Percentiles rank a stretch among this genome's conserved stretches.
phyloP scores from a whole-genome alignment of 306 rosid species.

The Acacia acuminata region DNA sequence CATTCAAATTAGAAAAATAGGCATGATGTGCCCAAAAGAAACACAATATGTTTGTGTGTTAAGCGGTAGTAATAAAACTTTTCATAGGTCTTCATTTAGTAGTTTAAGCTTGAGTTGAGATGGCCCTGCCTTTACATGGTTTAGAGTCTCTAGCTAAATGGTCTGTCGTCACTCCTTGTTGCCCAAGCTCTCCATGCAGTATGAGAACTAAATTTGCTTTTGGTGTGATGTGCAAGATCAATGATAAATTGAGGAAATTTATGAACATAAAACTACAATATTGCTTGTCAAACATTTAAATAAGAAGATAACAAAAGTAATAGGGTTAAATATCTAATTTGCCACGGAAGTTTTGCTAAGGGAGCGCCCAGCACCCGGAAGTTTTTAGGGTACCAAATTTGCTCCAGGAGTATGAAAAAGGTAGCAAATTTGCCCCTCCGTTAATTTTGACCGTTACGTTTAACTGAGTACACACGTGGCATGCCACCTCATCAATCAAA shows the following conservation, averaged over 20 bases:
- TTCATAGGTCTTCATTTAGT: neutral
- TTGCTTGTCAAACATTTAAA: neutral
- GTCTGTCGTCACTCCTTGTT: neutral
- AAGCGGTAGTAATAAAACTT: neutral
- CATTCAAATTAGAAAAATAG: neutral
- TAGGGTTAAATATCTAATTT: too few species aligned
- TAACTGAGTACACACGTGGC: too few species aligned
- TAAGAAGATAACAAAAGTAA: neutral
- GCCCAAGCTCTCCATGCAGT: neutral
- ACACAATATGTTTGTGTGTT: neutral
- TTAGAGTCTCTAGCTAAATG: neutral
- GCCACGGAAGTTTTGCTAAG: too few species aligned
- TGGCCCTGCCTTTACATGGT: neutral
- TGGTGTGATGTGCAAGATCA: neutral
- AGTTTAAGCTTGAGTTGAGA: neutral
- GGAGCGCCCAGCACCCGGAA: too few species aligned
- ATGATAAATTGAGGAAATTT: neutral
- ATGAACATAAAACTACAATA: neutral
- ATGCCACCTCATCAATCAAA: too few species aligned
- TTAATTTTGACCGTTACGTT: too few species aligned
- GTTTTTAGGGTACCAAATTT: too few species aligned
- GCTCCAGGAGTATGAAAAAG: too few species aligned
- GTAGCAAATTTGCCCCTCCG: too few species aligned
- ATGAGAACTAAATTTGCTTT: neutral
- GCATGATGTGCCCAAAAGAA: slow-evolving; percentile 11